phyloP scores from a whole-genome alignment of 2,329 filamentous ascomycete genomes.

The Ascochyta viciae-villosae region DNA sequence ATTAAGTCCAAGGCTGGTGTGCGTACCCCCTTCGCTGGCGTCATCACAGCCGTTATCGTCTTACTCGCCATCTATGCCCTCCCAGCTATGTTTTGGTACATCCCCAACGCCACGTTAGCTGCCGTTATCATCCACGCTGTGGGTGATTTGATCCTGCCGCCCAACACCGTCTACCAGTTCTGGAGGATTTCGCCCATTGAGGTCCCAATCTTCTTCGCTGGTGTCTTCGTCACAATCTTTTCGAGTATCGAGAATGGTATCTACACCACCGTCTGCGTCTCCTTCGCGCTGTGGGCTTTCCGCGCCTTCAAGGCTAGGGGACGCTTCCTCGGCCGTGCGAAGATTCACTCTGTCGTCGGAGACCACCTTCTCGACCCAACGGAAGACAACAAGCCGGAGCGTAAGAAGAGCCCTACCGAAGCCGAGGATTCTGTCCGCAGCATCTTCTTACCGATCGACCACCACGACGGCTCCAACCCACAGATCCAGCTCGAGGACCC shows the following conservation, averaged over 20 bases:
- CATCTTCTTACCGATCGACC: constrained; percentile 86
- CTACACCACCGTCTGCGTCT: constrained; percentile 82
- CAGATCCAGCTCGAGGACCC: constrained; percentile 78
- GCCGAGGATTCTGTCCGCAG: constrained; percentile 66
- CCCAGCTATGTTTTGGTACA: constrained; percentile 90
- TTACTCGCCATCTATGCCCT: constrained; percentile 89
- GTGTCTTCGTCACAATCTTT: constrained; percentile 91
- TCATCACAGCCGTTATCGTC: constrained; percentile 86
- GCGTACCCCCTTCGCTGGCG: constrained; percentile 85
- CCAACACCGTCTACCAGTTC: constrained; percentile 92
- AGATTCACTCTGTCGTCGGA: constrained; percentile 84
- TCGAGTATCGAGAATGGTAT: constrained; percentile 88
- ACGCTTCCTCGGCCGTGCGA: constrained; percentile 82
- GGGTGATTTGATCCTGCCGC: constrained; percentile 87
- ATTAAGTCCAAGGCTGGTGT: constrained; percentile 98
- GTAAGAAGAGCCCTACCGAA: constrained; percentile 32
- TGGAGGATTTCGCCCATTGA: constrained; percentile 93
- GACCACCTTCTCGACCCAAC: constrained; percentile 69
- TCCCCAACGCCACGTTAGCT: constrained; percentile 79
- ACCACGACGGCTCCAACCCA: constrained; percentile 88
- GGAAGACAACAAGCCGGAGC: constrained; percentile 33
- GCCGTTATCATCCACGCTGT: constrained; percentile 97
- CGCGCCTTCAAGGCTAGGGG: constrained; percentile 83
- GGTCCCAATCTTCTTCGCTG: constrained; percentile 89
- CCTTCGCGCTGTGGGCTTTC: constrained; percentile 79